Conservation (phyloP, 2,329 filamentous ascomycete genomes). For the Ceratocystis colombiana region DNA sequence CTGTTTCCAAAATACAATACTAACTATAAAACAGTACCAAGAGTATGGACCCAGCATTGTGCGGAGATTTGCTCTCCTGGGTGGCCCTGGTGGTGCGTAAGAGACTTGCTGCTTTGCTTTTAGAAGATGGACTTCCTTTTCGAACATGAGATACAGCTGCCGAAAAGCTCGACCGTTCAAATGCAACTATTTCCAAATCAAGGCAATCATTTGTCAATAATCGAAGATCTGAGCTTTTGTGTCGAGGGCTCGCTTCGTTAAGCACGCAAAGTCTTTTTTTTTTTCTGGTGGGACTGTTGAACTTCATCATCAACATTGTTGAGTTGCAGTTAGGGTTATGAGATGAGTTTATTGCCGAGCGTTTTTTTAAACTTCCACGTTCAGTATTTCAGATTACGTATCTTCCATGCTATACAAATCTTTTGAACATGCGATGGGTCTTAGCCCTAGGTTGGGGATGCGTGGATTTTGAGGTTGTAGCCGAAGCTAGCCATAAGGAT, state of each 20-base stretch:
- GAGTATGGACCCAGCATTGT: constrained; percentile 95
- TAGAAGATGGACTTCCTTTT: constrained; percentile 10
- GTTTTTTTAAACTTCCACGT: constrained; percentile 25
- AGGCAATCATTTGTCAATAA: not conserved
- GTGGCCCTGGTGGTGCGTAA: constrained; percentile 76
- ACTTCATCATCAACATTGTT: not conserved
- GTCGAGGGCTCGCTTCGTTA: constrained; percentile 2
- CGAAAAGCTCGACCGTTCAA: not conserved
- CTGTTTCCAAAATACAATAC: constrained; percentile 18
- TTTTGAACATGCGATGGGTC: constrained; percentile 1
- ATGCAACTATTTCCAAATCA: not conserved
- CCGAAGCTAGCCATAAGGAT: not conserved
- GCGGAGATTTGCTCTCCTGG: constrained; percentile 82
- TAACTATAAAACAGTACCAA: constrained; percentile 55
- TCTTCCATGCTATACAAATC: constrained; percentile 10
- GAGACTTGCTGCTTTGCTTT: not conserved
- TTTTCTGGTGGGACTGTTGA: not conserved
- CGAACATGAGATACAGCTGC: not conserved
- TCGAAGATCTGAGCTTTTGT: not conserved
- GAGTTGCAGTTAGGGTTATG: constrained; percentile 6
- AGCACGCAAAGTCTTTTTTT: not conserved
- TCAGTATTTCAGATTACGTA: constrained; percentile 19
- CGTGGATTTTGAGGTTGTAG: not conserved
- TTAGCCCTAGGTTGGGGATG: not conserved
- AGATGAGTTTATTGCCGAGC: constrained; percentile 23